Base-by-base conservation (phyloP, 805 yeast genomes). In the Pichia gijzeniarum region DNA sequence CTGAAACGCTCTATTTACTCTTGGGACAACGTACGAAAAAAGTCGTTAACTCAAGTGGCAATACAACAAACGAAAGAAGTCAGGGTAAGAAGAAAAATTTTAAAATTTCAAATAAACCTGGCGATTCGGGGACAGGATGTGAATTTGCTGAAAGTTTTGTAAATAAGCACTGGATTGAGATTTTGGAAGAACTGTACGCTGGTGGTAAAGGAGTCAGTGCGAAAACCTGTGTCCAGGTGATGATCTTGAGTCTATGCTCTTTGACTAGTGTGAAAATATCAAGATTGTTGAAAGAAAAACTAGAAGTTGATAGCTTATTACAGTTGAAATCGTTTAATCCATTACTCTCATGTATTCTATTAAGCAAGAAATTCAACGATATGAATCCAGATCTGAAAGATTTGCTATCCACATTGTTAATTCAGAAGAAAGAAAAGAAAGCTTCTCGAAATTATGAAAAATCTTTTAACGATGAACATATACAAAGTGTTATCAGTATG, bases 141-240 rank as follows among this genome's bases (percentile, higher is more conserved):
- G 59, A 57, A 2, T 80, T 83, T 59, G 71, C 79, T 2, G 82
- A 76, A 45, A 57, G 54, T 18, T 85, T 83, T 60, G 76, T 82
- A 2, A 67, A 67, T 18, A 54, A 64, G 1, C 63, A 68, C 10
- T 84, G 89, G 89, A 60, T 81, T 16, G 81, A 77, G 51, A 58
- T 62, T 13, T 55, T 85, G 36, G 91, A 84, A 53, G 68, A 65
- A 33, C 58, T 79, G 44, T 83, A 78, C 62, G 72, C 72, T 9
- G 73, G 72, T 43, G 88, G 86, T 5, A 65, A 65, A 20, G 77
- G 84, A 35, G 56, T 75, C 9, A 73, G 75, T 53, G 68, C 80
- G 0, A 60, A 66, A 5, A 49, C 56, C 0, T 67, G 77, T 19
- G 72, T 71, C 52, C 69, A 79, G 25, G 56, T 80, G 1, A 76